Evolutionary conservation across 306 rosid genomes (phyloP).

Genomic region (Cicer yamashitae): DNA sequence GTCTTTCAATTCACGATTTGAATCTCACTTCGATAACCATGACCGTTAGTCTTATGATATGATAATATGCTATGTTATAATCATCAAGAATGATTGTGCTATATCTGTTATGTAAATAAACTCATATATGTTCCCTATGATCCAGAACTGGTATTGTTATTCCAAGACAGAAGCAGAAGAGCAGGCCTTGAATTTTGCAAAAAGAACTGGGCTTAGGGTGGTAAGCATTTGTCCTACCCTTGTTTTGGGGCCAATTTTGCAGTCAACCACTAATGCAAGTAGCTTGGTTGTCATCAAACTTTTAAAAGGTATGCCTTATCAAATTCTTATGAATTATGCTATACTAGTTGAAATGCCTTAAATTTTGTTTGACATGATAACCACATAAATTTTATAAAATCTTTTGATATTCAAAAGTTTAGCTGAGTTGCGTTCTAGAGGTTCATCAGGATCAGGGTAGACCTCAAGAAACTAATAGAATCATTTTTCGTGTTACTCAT

Average conservation of each 20-base stretch:
- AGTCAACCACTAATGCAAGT: conserved; percentile 23
- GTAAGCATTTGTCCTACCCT: conserved; percentile 60
- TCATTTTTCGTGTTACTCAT: background rate
- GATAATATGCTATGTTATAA: background rate
- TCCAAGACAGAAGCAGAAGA: conserved; percentile 83
- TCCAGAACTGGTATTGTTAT: conserved; percentile 78
- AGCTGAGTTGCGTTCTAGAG: too few relatives aligned
- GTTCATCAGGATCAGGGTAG: too few relatives aligned
- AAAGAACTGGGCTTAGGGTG: conserved; percentile 54
- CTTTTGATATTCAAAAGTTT: background rate
- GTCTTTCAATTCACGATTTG: too few relatives aligned
- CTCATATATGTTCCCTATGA: background rate
- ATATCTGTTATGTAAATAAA: conserved; percentile 1
- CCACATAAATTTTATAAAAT: conserved; percentile 1
- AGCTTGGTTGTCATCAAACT: conserved; percentile 18
- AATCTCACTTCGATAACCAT: too few relatives aligned
- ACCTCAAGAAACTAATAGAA: background rate
- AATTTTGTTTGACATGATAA: background rate
- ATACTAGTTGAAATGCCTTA: conserved; percentile 8
- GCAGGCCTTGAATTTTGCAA: conserved; percentile 66
- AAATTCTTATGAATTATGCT: background rate
- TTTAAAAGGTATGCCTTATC: conserved; percentile 28
- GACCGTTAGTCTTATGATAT: background rate
- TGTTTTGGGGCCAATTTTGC: conserved; percentile 30
- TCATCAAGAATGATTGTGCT: conserved; percentile 7